Base-by-base conservation (phyloP, 208 protist genomes). In the Leptomonas pyrrhocoris region DNA sequence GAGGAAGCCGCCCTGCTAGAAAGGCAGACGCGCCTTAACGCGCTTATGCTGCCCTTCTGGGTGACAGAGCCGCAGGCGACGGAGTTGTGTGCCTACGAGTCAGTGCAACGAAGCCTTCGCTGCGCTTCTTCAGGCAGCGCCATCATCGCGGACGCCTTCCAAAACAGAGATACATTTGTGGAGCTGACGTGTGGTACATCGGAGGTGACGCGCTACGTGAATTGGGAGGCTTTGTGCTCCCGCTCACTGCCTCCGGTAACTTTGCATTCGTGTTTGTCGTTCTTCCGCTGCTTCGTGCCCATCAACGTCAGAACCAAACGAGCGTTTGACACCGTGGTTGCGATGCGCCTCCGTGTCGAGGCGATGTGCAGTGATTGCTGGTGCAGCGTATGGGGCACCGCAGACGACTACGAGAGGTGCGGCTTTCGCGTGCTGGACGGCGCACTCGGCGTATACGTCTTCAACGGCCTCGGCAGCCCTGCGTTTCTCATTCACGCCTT, bases 311-410 rank as follows among this genome's bases (percentile, higher is more conserved):
- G 69, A 18, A 91, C 84, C 23, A 59, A 54, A 25, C 30, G 23
- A 15, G 43, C 46, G 5, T 90, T 89, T 61, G 53, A 55, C 13
- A 51, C 38, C 28, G 54, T 53, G 16, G 66, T 91, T 7, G 79
- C 72, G 48, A 60, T 74, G 19, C 64, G 58, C 0, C 64, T 94
- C n/a, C 83, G 88, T 2, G 43, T 62, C 8, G 81, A 91, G 67
- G 73, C 77, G 50, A 38, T 68, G 1, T 18, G 16, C 21, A 87
- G 63, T 25, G 60, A 68, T 7, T 85, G 79, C 61, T 94, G 88
- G 86, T 94, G 88, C 68, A 83, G 65, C 46, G 53, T 94, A 11
- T 94, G 88, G 86, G 88, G 85, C 25, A 90, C 80, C 2, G 46
- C 51, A 19, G 63, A 79, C 36, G 85, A 89, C 46, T 94, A 85